Evolutionary conservation across 768 basidiomycete genomes (phyloP), one percentile per base, ranked within the genome.

Genomic region (Lactarius sanguifluus): DNA sequence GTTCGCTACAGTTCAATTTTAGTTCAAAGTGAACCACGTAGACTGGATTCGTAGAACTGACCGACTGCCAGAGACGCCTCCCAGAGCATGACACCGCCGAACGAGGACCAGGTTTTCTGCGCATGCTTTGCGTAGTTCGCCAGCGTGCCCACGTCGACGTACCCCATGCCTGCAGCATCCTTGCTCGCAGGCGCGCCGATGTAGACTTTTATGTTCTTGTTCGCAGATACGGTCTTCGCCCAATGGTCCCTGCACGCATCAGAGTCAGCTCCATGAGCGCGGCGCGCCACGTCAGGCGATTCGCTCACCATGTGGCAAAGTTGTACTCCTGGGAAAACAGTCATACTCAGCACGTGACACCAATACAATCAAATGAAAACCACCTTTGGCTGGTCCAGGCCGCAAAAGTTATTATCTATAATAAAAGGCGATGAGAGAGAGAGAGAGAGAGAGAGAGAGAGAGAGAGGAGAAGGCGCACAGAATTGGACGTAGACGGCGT

Each of bases 401-500:
- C 79, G 64, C 82, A 83, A 4, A 61, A 69, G 71, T 83, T 82
- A 69, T 83, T 80, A 65, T 83, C 81, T 81, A 60, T n/a, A 20
- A 36, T 43, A 30, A 20, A 58, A 55, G 56, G n/a, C 41, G 5
- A 25, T 30, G 61, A 36, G 64, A 7, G n/a, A 28, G 18, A 36
- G 43, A 20, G 56, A 23, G 13, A 28, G 61, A 36, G 64, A 7
- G n/a, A 28, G 18, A 36, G 43, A 20, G 56, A 23, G 13, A 52
- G 23, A 7, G 16, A 60, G n/a, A 32, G 18, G 15, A 34, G 8
- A 56, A 7, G n/a, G 34, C 76, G 32, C 60, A 79, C 79, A 87
- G 71, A 88, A 87, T 71, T 86, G 85, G 30, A 77, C 73, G 64
- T 78, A 80, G 36, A 81, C 72, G 20, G 77, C 77, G 64, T 80